Evolutionary conservation across 2,329 filamentous ascomycete species (phyloP), one percentile per base, ranked within the genome.

Genomic region (Coniella vitis): DNA sequence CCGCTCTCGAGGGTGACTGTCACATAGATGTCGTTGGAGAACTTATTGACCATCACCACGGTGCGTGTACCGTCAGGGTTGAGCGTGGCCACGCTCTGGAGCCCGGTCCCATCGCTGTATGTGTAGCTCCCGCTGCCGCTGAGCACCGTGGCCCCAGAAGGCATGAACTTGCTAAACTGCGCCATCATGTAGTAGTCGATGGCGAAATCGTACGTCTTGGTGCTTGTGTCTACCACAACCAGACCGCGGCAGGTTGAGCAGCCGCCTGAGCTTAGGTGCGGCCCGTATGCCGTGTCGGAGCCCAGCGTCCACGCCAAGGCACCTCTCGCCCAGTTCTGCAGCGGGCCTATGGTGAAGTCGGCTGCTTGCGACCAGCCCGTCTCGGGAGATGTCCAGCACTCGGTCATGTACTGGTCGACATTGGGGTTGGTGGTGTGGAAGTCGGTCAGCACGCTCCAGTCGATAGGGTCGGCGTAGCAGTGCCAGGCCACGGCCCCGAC

Each of bases 171-270:
- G 58, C 66, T 69, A 58, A 74, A 75, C 58, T 78, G 75, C 1
- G 71, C 74, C 52, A 78, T 63, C 67, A 75, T 74, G 58, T 77
- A 77, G 60, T 76, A 77, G 52, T 75, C 72, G 7, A 72, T 65
- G 21, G 67, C 69, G 52, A 70, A 67, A 4, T 60, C 63, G 59
- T 77, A 78, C 3, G 65, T 67, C 19, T 63, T 64, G 10, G 64
- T 57, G 7, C 60, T 58, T 8, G 62, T 72, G 63, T 83, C 75
- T 51, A 83, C 67, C 4, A 74, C 74, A 39, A 81, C 75, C 5
- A 83, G 68, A 9, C 79, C 79, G 1, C 65, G 66, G 58, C 71
- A 74, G 9, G 60, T 62, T 19, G 52, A 54, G 58, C 71, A 75
- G 4, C 65, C 66, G 29, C 64, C 64, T 34, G 66, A 66, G 9